These are phyloP conservation scores for Sphaceloma murrayae DNA, from an alignment of 2,329 filamentous ascomycete species.

Conservation along the genomic window DNA sequence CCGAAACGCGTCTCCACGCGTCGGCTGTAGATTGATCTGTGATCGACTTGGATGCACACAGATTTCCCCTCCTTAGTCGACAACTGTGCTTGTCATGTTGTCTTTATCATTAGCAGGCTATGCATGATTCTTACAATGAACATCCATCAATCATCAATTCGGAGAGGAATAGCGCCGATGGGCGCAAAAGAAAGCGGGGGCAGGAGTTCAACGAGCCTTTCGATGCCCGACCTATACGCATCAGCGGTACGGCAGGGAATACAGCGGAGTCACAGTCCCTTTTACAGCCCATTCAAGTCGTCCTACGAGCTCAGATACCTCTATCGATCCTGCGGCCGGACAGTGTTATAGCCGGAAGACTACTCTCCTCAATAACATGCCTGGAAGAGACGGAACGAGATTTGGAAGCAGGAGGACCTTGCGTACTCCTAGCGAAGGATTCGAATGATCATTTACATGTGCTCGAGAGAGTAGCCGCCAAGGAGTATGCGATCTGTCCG, in stretches of 20 bases:
- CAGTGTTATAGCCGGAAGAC: slow-evolving; percentile 45
- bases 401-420: slow-evolving; percentile 43
- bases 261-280: slow-evolving; percentile 18
- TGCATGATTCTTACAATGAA: slow-evolving; percentile 4
- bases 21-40: not conserved
- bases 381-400: slow-evolving; percentile 46
- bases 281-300: slow-evolving; percentile 33
- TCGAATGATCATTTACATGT: slow-evolving; percentile 47
- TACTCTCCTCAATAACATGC: slow-evolving; percentile 53
- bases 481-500: slow-evolving; percentile 58
- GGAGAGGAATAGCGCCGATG: not conserved
- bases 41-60: too few species aligned
- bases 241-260: not conserved
- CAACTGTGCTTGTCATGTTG: not conserved
- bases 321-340: slow-evolving; percentile 54
- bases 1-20: slow-evolving; percentile 9
- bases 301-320: slow-evolving; percentile 51
- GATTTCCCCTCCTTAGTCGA: too few species aligned
- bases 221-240: slow-evolving; percentile 1
- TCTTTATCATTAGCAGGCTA: slow-evolving; percentile 8
- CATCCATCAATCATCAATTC: not conserved
- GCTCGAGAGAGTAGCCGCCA: slow-evolving; percentile 54
- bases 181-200: slow-evolving; percentile 4
- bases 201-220: not conserved
- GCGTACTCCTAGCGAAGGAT: slow-evolving; percentile 53